Percentiles rank a stretch among this genome's conserved stretches.
Conservation (phyloP, 164 flowering plant species). For the Platanus orientalis region DNA sequence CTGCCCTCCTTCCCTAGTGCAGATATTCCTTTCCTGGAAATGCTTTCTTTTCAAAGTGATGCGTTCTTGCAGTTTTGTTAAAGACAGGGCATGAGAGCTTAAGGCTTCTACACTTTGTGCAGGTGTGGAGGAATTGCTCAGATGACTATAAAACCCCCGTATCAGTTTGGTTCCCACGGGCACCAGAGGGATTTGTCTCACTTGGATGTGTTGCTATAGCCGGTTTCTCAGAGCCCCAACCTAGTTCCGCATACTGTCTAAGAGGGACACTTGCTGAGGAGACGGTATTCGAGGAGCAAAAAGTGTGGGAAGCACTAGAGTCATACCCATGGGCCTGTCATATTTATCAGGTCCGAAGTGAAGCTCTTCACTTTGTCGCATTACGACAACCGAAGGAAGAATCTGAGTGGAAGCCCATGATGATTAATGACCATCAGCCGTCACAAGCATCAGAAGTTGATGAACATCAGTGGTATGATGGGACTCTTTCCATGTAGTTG, state of each 20-base stretch:
- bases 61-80: no score
- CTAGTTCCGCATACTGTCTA: constrained; percentile 49
- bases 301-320: constrained; percentile 75
- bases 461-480: background rate
- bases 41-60: no score
- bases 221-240: constrained; percentile 62
- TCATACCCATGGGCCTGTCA: constrained; percentile 97
- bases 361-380: constrained; percentile 84
- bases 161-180: constrained; percentile 89
- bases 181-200: constrained; percentile 83
- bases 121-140: constrained; percentile 96
- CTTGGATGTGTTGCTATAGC: constrained; percentile 81
- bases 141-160: constrained; percentile 76
- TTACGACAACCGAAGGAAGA: constrained; percentile 68
- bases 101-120: constrained; percentile 7
- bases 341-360: constrained; percentile 77
- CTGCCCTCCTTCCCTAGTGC: no score
- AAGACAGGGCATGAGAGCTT: background rate
- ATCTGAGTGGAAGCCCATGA: constrained; percentile 73
- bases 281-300: constrained; percentile 67
- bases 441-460: constrained; percentile 1
- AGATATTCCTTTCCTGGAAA: no score
- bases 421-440: constrained; percentile 33
- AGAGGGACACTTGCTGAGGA: constrained; percentile 60
- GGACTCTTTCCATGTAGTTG: background rate